Evolutionary conservation across 257 asterid genomes (phyloP).

Genomic region (Lantana camara): DNA sequence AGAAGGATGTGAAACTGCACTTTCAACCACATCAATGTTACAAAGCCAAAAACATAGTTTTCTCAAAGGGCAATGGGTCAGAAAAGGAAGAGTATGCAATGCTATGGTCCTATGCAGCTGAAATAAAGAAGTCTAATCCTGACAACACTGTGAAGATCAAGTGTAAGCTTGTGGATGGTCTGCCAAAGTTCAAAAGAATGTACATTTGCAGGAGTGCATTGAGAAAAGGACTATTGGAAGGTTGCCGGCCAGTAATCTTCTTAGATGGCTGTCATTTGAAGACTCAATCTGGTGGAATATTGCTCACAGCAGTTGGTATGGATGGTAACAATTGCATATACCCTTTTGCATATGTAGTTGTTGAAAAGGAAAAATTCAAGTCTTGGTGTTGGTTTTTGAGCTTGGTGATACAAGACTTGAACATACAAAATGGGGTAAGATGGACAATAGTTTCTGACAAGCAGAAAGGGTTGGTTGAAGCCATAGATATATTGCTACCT

Average conservation of each 20-base stretch:
- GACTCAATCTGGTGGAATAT: background rate
- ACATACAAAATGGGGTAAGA: background rate
- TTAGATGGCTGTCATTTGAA: constrained; percentile 1
- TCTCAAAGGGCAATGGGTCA: background rate
- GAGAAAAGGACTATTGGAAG: background rate
- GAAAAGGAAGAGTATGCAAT: background rate
- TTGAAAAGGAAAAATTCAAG: background rate
- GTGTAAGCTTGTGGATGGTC: background rate
- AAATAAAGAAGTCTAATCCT: background rate
- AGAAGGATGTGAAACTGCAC: background rate
- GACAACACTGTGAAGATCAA: constrained; percentile 4
- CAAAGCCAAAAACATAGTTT: background rate
- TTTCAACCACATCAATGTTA: background rate
- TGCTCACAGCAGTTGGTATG: background rate
- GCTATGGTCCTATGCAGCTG: background rate
- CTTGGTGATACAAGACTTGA: background rate
- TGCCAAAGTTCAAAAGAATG: background rate
- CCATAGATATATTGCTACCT: background rate
- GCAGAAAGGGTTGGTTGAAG: background rate
- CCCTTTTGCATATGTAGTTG: constrained; percentile 13
- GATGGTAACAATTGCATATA: constrained; percentile 9
- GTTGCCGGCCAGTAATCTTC: background rate
- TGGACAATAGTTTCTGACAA: constrained; percentile 13
- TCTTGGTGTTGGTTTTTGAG: constrained; percentile 3
- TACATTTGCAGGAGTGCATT: constrained; percentile 8